Base-by-base conservation (phyloP, 805 yeast species). In the Monosporozyma aerobia region DNA sequence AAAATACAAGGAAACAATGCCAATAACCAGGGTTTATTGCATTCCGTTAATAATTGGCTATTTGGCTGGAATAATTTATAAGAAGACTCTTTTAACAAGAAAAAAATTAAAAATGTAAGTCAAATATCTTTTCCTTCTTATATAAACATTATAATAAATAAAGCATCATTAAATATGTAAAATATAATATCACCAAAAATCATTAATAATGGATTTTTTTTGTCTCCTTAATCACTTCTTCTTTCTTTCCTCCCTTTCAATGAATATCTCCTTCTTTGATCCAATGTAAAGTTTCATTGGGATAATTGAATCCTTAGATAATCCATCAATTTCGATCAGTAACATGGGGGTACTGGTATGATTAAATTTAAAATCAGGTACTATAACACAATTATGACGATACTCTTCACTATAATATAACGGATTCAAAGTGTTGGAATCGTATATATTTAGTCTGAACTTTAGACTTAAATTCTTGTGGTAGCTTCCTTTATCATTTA, bases 61-160 rank as follows among this genome's bases (percentile, higher is more conserved):
- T 79, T 79, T 61, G 82, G 82, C 2, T 79, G 81, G 81, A 81
- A 78, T 49, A 78, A 77, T 53, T 58, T 75, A 47, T 71, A 53
- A 61, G 25, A 2, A 23, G 19, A 19, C 19, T 19, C 29, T 10
- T 44, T 25, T 37, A 27, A 13, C 43, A 13, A 32, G 37, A 32
- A 32, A 32, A 10, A 32, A 32, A 32, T 32, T 13, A 35, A 35
- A 13, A 35, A 7, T 35, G 10, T n/a, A 35, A 13, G 6, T n/a
- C 16, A 35, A 13, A 39, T 39, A 16, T 39, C 16, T 6, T 14
- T 19, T 39, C 22, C 6, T n/a, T 39, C 10, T 39, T 39, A n/a
- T 39, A 16, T 39, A 13, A 13, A 40, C 25, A 40, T 35, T 35
- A 40, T 19, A 19, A 19, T 40, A 40, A 9, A 40, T 19, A 19